phyloP scores from a whole-genome alignment of 345 rosid species.

The Lepidium didymum region DNA sequence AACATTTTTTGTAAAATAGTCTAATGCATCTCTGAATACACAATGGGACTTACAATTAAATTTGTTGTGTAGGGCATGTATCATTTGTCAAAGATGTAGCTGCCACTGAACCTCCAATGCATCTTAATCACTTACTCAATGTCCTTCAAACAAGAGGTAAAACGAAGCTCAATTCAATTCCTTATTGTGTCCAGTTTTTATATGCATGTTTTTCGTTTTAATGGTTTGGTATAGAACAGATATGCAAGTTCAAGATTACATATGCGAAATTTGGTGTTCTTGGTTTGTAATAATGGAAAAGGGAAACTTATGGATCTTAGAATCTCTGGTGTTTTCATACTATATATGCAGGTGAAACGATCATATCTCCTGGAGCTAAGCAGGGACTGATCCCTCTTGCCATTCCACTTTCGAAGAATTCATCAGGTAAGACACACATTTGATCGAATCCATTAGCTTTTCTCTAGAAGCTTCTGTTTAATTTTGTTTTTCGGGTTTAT shows the following conservation, averaged over 20 bases:
- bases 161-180: background rate
- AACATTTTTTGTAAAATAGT: background rate
- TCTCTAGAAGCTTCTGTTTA: background rate
- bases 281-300: background rate
- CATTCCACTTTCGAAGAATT: conserved; percentile 62
- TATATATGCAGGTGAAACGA: conserved; percentile 50
- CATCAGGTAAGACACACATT: conserved; percentile 39
- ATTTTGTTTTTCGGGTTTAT: background rate
- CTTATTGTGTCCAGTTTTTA: background rate
- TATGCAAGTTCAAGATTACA: background rate
- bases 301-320: background rate
- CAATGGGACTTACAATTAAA: background rate
- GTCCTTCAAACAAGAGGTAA: conserved; percentile 71
- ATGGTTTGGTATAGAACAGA: background rate
- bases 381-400: conserved; percentile 69
- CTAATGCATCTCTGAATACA: background rate
- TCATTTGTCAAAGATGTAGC: conserved; percentile 74
- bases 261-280: background rate
- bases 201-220: background rate
- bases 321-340: background rate
- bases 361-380: conserved; percentile 66
- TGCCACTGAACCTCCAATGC: conserved; percentile 56
- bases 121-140: conserved; percentile 61
- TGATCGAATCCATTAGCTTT: background rate
- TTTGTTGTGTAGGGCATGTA: conserved; percentile 43